Conservation (phyloP, 345 rosid genomes). For the Pistacia integerrima region DNA sequence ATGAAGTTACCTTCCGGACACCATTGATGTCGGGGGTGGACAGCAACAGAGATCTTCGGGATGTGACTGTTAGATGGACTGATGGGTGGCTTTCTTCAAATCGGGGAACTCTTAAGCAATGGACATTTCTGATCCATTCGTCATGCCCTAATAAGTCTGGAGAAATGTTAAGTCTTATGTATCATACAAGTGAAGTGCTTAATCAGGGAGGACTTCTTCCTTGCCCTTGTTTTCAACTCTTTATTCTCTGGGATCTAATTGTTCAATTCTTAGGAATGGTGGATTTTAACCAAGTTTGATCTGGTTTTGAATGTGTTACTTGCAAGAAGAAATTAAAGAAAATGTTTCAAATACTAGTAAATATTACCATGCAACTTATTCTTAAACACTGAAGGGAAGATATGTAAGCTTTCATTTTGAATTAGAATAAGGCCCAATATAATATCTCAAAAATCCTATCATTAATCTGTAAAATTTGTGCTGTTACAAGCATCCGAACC, state of each 20-base stretch:
- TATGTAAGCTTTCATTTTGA: neutral
- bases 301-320: no score
- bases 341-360: neutral
- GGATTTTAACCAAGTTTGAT: neutral
- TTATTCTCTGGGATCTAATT: neutral
- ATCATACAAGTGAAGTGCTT: neutral
- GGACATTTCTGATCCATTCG: neutral
- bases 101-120: neutral
- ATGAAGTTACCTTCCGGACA: slow-evolving; percentile 61
- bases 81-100: neutral
- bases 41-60: slow-evolving; percentile 57
- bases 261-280: neutral
- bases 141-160: slow-evolving; percentile 9
- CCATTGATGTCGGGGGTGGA: slow-evolving; percentile 54
- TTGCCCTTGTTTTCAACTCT: neutral
- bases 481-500: slow-evolving; percentile 24
- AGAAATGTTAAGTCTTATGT: slow-evolving; percentile 2
- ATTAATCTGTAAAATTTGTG: slow-evolving; percentile 23
- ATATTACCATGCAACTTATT: neutral
- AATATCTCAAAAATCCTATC: neutral
- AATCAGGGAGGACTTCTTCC: neutral
- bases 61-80: slow-evolving; percentile 48
- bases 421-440: neutral
- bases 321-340: neutral
- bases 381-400: neutral